Evolutionary conservation across 768 basidiomycete genomes (phyloP), one percentile per base, ranked within the genome.

Genomic region (Suillus paluster): DNA sequence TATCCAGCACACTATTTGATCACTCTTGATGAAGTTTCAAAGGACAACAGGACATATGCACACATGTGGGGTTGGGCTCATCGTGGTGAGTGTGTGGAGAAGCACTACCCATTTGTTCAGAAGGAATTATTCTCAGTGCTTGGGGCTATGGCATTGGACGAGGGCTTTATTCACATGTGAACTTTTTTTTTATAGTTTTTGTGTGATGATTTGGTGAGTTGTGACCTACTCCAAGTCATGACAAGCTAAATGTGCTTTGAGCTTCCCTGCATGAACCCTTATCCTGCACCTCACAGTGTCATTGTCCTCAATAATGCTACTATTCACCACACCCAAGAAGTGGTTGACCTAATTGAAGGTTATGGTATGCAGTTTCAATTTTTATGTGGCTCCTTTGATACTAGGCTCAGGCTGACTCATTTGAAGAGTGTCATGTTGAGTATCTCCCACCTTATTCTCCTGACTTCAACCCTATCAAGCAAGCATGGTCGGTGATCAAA

Each of bases 391-490:
- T 66, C 66, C 15, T 19, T 67, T 12, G 59, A 6, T 65, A 17
- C 67, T 68, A 30, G 30, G 30, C 34, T 60, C 41, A n/a, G n/a
- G 6, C 56, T 57, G 41, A 59, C 36, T 42, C 9, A 23, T 33
- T 25, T 48, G 58, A 44, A 64, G 70, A 65, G 1, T 68, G 63
- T 46, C 61, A 45, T 19, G 64, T 70, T 17, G 63, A 69, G 45
- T 72, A 67, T 56, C 60, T 74, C 5, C 74, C 75, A 9, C 70
- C 73, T 23, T 76, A 76, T 50, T 76, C 75, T 3, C 70, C 75
- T 0, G 64, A 75, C 61, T 68, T 64, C 27, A 71, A 76, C 39
- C 75, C 70, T 1, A 75, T 76, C 42, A 67, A 75, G 55, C 66
- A 73, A 56, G 70, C 69, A 7, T 75, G 66, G 30, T 72, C 64